phyloP scores from a whole-genome alignment of 495 filamentous ascomycete genomes.

The Podospora australis region DNA sequence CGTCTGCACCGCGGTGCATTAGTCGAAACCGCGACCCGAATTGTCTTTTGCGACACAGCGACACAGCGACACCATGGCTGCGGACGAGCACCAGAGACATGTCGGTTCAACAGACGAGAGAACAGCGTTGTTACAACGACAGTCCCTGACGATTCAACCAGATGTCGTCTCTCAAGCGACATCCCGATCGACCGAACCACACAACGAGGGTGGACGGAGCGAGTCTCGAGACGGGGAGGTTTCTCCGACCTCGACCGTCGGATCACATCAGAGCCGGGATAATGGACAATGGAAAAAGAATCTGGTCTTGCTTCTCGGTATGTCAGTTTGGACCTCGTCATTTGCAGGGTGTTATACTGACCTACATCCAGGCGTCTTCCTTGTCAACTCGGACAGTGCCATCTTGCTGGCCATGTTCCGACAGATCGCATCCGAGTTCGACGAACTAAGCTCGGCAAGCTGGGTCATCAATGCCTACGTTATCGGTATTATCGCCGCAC shows the following conservation, averaged over 20 bases:
- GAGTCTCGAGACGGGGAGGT: not conserved
- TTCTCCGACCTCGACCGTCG: slow-evolving; percentile 5
- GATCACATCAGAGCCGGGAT: slow-evolving; percentile 1
- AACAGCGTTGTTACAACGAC: no score
- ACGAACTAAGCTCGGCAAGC: slow-evolving; percentile 10
- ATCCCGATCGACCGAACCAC: no score
- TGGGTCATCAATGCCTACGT: slow-evolving; percentile 16
- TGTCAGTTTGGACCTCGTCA: not conserved
- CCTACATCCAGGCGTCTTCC: slow-evolving; percentile 4
- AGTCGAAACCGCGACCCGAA: no score
- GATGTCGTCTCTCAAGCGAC: no score
- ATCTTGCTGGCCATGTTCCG: slow-evolving; percentile 17
- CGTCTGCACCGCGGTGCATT: no score
- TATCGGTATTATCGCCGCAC: slow-evolving; percentile 10
- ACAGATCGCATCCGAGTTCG: slow-evolving; percentile 15
- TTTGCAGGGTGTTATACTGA: not conserved
- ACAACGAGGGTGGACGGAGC: no score
- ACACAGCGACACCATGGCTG: no score
- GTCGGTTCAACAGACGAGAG: no score
- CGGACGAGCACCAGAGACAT: no score
- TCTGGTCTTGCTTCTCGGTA: slow-evolving; percentile 13
- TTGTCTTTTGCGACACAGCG: no score
- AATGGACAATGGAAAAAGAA: slow-evolving; percentile 11
- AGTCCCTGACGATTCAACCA: no score
- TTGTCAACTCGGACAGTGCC: slow-evolving; percentile 18